These are phyloP conservation scores for Escallonia rubra DNA, from an alignment of 129 eudicot species.

Conservation along the genomic window DNA sequence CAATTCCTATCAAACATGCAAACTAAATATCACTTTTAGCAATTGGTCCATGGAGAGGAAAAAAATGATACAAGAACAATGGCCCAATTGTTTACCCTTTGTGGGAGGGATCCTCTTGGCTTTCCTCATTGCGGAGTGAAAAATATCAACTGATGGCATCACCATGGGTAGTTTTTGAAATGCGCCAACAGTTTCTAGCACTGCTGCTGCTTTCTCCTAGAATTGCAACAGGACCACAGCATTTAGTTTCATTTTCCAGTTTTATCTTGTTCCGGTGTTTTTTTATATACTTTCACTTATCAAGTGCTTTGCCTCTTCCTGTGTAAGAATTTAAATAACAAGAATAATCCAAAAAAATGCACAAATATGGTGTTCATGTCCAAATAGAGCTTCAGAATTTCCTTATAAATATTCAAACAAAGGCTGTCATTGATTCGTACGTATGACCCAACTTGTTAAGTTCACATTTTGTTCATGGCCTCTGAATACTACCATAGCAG, in stretches of 20 bases:
- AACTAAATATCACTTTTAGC: slow-evolving; percentile 33
- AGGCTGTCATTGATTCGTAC: no score
- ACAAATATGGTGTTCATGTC: no score
- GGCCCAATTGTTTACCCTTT: slow-evolving; percentile 60
- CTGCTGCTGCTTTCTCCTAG: slow-evolving; percentile 37
- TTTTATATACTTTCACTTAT: no score
- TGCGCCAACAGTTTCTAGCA: slow-evolving; percentile 67
- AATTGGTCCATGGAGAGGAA: background rate
- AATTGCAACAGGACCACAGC: slow-evolving; percentile 8
- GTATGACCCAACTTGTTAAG: no score
- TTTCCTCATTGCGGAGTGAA: slow-evolving; percentile 69
- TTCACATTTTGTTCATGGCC: no score
- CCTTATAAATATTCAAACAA: no score
- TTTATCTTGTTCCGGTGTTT: no score
- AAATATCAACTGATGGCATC: slow-evolving; percentile 87
- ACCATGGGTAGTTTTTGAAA: slow-evolving; percentile 98
- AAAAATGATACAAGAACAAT: background rate
- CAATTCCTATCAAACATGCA: slow-evolving; percentile 64
- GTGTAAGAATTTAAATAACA: no score
- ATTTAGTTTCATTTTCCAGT: background rate
- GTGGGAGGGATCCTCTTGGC: slow-evolving; percentile 84
- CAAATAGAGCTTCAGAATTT: no score
- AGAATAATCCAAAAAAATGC: no score
- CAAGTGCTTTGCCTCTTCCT: no score
- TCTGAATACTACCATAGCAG: no score